These are phyloP conservation scores for Cordyceps pruinosa DNA, from an alignment of 2,329 filamentous ascomycete genomes.

Conservation along the genomic window DNA sequence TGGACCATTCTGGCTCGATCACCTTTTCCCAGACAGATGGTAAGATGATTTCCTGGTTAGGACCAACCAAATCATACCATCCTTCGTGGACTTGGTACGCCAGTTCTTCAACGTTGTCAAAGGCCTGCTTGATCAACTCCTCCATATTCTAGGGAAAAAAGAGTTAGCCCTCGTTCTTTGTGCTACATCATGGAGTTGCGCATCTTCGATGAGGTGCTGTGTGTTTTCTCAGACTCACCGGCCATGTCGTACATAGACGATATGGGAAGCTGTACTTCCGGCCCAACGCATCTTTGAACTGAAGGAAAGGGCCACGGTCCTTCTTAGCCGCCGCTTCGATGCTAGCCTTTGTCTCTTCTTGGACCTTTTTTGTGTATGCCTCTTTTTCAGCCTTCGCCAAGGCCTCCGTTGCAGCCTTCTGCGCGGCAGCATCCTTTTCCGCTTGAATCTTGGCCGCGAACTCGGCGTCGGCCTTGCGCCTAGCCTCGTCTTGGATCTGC, in stretches of 20 bases:
- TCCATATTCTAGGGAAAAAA: slow-evolving; percentile 62
- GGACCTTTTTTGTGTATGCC: slow-evolving; percentile 39
- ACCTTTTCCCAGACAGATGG: slow-evolving; percentile 73
- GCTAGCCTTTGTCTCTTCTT: slow-evolving; percentile 48
- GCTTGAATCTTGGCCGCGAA: slow-evolving; percentile 23
- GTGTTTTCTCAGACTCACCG: slow-evolving; percentile 45
- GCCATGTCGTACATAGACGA: slow-evolving; percentile 76
- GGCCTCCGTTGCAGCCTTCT: slow-evolving; percentile 30
- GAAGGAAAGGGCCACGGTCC: slow-evolving; percentile 62
- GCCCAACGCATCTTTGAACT: slow-evolving; percentile 86
- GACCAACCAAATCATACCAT: slow-evolving; percentile 73
- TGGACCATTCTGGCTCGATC: slow-evolving; percentile 60
- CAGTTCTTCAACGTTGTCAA: slow-evolving; percentile 69
- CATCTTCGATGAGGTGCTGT: background rate
- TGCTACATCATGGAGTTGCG: background rate
- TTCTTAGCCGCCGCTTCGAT: slow-evolving; percentile 42
- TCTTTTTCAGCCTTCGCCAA: slow-evolving; percentile 31
- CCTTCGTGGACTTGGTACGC: slow-evolving; percentile 70
- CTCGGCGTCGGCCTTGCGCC: slow-evolving; percentile 31
- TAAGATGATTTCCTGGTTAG: slow-evolving; percentile 75
- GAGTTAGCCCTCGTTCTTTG: background rate
- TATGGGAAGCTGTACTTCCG: slow-evolving; percentile 91
- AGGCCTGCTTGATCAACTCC: slow-evolving; percentile 77
- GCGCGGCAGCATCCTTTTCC: slow-evolving; percentile 14
- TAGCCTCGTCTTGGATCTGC: slow-evolving; percentile 33